phyloP scores from a whole-genome alignment of 441 rosid genomes.

The Eutrema salsugineum region DNA sequence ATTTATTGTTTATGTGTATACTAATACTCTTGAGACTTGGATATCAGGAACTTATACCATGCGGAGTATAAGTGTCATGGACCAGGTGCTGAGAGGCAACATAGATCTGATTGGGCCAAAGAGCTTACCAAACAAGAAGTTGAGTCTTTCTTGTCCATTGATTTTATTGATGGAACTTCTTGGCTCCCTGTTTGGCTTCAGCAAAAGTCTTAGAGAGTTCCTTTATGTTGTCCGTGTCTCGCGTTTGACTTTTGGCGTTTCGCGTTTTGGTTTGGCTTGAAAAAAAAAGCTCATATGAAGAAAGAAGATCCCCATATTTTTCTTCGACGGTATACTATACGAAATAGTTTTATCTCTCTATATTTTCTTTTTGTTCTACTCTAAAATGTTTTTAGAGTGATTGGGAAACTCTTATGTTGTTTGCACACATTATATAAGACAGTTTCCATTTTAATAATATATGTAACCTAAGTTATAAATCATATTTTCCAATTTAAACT shows the following conservation, averaged over 20 bases:
- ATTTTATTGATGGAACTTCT: conserved; percentile 59
- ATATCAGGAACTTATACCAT: conserved; percentile 54
- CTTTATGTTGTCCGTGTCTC: neutral
- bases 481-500: neutral
- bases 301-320: neutral
- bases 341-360: conserved; percentile 5
- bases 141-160: conserved; percentile 46
- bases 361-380: neutral
- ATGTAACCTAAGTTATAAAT: conserved; percentile 18
- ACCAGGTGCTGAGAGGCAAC: conserved; percentile 54
- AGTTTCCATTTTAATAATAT: neutral
- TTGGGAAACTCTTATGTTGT: conserved; percentile 22
- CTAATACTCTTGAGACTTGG: neutral
- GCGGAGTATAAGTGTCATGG: conserved; percentile 72
- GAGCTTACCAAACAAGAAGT: conserved; percentile 67
- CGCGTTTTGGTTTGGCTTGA: conserved; percentile 20
- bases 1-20: neutral
- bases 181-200: conserved; percentile 72
- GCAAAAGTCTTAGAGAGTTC: conserved; percentile 9
- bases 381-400: conserved; percentile 19
- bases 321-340: conserved; percentile 8
- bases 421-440: conserved; percentile 14
- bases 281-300: neutral
- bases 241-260: conserved; percentile 10
- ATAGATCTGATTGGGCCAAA: conserved; percentile 55